These are phyloP conservation scores for Tricholoma terreum DNA, from an alignment of 768 basidiomycete species.

Conservation along the genomic window DNA sequence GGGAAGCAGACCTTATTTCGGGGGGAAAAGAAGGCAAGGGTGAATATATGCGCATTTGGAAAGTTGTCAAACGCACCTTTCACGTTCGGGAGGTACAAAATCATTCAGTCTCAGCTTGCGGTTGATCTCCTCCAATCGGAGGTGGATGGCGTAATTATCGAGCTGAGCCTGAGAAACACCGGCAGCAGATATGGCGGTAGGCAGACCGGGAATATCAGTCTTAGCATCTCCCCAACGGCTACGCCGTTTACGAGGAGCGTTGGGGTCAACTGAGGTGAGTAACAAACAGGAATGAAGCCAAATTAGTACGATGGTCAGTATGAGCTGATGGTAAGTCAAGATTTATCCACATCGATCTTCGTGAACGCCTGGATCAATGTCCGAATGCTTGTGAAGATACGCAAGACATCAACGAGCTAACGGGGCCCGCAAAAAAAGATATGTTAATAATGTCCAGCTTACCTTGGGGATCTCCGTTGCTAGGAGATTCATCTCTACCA, in stretches of 20 bases:
- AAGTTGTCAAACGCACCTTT: conserved; percentile 55
- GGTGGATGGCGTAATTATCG: conserved; percentile 95
- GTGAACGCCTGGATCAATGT: conserved; percentile 16
- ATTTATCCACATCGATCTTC: conserved; percentile 22
- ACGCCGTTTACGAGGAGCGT: conserved; percentile 89
- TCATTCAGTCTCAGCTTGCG: conserved; percentile 92
- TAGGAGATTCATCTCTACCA: conserved; percentile 67
- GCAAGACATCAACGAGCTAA: conserved; percentile 15
- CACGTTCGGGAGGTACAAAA: conserved; percentile 92
- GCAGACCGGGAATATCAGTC: conserved; percentile 87
- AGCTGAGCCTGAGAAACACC: conserved; percentile 95
- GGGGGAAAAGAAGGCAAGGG: conserved; percentile 8
- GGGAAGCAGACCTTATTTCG: conserved; percentile 77
- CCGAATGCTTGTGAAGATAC: conserved; percentile 18
- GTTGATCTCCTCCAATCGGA: conserved; percentile 96
- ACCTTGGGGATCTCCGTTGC: conserved; percentile 67
- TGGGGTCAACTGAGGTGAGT: conserved; percentile 66
- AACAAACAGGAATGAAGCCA: conserved; percentile 40
- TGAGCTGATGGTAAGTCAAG: conserved; percentile 32
- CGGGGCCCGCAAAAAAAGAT: conserved; percentile 5
- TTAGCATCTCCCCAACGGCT: conserved; percentile 98
- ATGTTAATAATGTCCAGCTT: conserved; percentile 41
- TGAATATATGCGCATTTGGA: conserved; percentile 27
- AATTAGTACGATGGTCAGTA: conserved; percentile 61
- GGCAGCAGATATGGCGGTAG: conserved; percentile 89